These are phyloP conservation scores for Paramecium pentaurelia DNA, from an alignment of 73 alveolate genomes.

Conservation along the genomic window DNA sequence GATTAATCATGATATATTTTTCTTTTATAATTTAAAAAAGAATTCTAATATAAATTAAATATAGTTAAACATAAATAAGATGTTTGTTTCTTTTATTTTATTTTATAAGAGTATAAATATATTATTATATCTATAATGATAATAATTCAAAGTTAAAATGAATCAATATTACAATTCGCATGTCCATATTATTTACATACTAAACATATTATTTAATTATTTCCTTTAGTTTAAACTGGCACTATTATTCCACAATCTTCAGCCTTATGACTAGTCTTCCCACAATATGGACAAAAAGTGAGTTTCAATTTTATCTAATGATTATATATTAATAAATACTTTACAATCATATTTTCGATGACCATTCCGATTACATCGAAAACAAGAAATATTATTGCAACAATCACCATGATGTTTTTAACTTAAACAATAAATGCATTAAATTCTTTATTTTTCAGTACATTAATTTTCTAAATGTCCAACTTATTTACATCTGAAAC, in stretches of 20 bases:
- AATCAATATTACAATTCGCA: background rate
- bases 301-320: background rate
- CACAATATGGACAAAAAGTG: background rate
- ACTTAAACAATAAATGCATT: background rate
- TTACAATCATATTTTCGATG: constrained; percentile 10
- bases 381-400: background rate
- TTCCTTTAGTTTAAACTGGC: background rate
- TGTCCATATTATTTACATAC: background rate
- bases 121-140: too few relatives aligned
- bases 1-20: background rate
- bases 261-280: background rate
- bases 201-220: background rate
- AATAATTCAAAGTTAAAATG: background rate
- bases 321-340: background rate
- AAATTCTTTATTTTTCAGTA: background rate
- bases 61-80: too few relatives aligned
- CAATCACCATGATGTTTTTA: background rate
- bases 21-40: too few relatives aligned
- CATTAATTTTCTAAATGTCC: background rate
- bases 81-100: too few relatives aligned
- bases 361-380: background rate
- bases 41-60: too few relatives aligned
- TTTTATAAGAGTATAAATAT: too few relatives aligned
- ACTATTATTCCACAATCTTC: background rate
- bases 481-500: background rate